Conservation (phyloP, 192 early-diverging fungal species). For the Paraglomus occultum region DNA sequence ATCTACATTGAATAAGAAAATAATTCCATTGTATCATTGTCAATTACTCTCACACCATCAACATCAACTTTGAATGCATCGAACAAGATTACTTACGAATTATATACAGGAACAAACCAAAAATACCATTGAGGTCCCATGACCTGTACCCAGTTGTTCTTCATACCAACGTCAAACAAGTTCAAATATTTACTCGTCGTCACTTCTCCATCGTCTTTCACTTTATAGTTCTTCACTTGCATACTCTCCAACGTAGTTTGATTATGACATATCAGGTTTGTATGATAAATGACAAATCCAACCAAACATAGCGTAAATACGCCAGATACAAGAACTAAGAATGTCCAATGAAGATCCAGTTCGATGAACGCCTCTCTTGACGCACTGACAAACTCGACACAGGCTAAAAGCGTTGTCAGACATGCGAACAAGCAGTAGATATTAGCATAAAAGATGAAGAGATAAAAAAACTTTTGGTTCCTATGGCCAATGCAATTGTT, state of each 20-base stretch:
- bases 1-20: neutral
- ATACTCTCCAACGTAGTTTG: slow-evolving; percentile 45
- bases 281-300: slow-evolving; percentile 40
- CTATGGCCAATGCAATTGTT: slow-evolving; percentile 45
- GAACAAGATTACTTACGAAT: slow-evolving; percentile 29
- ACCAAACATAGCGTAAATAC: slow-evolving; percentile 40
- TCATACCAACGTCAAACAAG: slow-evolving; percentile 41
- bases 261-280: slow-evolving; percentile 36
- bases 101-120: slow-evolving; percentile 55
- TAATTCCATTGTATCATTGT: neutral
- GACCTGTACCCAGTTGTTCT: slow-evolving; percentile 56
- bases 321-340: slow-evolving; percentile 36
- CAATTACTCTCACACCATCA: too few relatives aligned
- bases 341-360: slow-evolving; percentile 43
- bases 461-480: slow-evolving; percentile 43
- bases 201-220: slow-evolving; percentile 34
- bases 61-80: neutral
- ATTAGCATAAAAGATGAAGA: slow-evolving; percentile 39
- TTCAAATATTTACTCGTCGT: slow-evolving; percentile 40
- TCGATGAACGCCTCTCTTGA: slow-evolving; percentile 19
- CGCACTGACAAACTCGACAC: slow-evolving; percentile 22
- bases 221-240: slow-evolving; percentile 36
- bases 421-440: slow-evolving; percentile 37
- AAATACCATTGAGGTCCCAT: slow-evolving; percentile 50
- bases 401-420: slow-evolving; percentile 35